These are phyloP conservation scores for Clavulina sp. DNA, from an alignment of 768 basidiomycete genomes.

Conservation along the genomic window DNA sequence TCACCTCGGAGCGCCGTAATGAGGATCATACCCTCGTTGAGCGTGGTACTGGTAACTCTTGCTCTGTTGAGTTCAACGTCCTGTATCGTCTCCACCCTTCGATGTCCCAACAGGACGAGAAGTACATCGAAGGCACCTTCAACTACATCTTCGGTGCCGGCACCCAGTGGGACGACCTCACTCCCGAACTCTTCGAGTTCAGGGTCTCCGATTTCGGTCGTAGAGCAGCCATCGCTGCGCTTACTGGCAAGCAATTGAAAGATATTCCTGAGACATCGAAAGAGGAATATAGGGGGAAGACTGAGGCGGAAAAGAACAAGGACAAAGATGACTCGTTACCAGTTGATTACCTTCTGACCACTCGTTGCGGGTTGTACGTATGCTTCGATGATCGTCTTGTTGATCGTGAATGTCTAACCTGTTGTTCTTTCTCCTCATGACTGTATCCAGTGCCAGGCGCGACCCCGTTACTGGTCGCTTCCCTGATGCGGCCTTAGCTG, in stretches of 20 bases:
- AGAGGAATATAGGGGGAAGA: no score
- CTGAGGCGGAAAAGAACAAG: neutral
- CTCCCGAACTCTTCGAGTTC: neutral
- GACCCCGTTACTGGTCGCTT: constrained; percentile 4
- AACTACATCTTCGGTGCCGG: neutral
- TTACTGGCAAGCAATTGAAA: no score
- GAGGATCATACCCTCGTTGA: constrained; percentile 32
- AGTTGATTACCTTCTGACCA: neutral
- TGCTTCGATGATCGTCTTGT: no score
- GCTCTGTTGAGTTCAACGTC: constrained; percentile 12
- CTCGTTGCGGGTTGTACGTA: no score
- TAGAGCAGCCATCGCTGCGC: no score
- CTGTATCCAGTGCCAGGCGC: neutral
- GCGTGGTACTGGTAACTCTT: constrained; percentile 27
- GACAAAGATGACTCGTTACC: neutral
- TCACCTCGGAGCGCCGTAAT: constrained; percentile 5
- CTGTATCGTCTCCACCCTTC: constrained; percentile 12
- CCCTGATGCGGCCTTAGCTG: constrained; percentile 9
- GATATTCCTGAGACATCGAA: no score
- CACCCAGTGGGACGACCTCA: constrained; percentile 5
- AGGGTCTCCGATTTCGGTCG: neutral
- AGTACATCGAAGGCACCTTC: constrained; percentile 2
- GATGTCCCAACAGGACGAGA: constrained; percentile 9
- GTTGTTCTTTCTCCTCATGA: no score
- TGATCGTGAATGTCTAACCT: no score